Base-by-base conservation (phyloP, 2,329 filamentous ascomycete species). In the Magnaporthiopsis poae region DNA sequence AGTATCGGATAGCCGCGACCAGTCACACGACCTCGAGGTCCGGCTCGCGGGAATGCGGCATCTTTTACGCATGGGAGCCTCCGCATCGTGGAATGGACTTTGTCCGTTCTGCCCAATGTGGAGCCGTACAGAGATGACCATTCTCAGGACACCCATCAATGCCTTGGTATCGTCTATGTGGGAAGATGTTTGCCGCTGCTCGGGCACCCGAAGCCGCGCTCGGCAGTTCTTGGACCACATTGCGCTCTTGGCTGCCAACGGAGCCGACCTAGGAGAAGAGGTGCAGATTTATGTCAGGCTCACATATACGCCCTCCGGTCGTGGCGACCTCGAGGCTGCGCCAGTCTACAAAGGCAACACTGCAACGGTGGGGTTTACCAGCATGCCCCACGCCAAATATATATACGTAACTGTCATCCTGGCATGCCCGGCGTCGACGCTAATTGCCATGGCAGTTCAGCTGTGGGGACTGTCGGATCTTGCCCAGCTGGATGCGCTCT, bases 71-170 rank as follows among this genome's bases (percentile, higher is more conserved):
- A 35, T 15, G 62, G 62, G 62, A 18, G 35, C n/a, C 62, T 63
- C 35, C 15, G 35, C 62, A 21, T 15, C 62, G 13, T 15, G 18
- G 35, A 63, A 29, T 9, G 27, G 46, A 9, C 21, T 7, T 8
- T 9, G 12, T 11, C 0, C 0, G 7, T 0, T n/a, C 18, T 1
- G 5, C n/a, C 3, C 5, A 56, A 13, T n/a, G 46, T 21, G 1
- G 3, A 5, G 1, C 13, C 15, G 11, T 7, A 7, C 3, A 18
- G 46, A 56, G 46, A 11, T 25, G 0, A 21, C 9, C 21, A 9
- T 9, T 9, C 21, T 56, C 5, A 8, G 3, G 2, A 56, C 46
- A 0, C 46, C 46, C 46, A 56, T 56, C 9, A 21, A 56, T 25
- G 46, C n/a, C 1, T n/a, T 56, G 46, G 46, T 56, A 7, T 56